phyloP scores from a whole-genome alignment of 2,329 filamentous ascomycete species.

The Tolypocladium tropicale region DNA sequence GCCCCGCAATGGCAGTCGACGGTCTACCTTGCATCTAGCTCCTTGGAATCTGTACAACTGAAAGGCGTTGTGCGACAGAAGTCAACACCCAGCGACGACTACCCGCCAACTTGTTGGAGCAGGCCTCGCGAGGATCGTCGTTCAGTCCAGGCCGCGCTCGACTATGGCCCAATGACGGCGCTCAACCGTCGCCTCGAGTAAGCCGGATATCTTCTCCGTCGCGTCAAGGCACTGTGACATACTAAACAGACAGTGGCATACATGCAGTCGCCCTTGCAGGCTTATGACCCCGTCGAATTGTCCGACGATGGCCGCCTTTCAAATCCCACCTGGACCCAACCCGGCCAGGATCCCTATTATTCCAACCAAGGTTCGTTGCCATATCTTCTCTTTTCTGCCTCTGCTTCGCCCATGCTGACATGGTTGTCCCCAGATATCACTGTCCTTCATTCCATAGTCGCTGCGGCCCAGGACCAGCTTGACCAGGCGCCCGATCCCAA shows the following conservation, averaged over 20 bases:
- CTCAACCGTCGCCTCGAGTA: constrained; percentile 16
- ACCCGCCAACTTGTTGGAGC: background rate
- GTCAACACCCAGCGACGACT: background rate
- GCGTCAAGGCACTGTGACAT: background rate
- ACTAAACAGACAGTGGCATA: constrained; percentile 13
- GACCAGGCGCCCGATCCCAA: constrained; percentile 47
- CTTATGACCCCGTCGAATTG: constrained; percentile 1
- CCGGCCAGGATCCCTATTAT: constrained; percentile 34
- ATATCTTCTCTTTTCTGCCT: background rate
- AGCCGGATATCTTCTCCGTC: constrained; percentile 5
- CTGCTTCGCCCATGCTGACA: background rate
- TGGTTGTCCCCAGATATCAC: constrained; percentile 53
- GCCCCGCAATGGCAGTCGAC: background rate
- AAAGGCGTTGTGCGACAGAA: background rate
- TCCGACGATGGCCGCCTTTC: constrained; percentile 2
- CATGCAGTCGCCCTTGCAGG: constrained; percentile 13
- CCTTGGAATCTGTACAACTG: background rate
- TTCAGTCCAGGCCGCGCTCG: background rate
- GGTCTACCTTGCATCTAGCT: background rate
- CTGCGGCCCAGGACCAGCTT: constrained; percentile 56
- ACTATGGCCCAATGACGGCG: constrained; percentile 23
- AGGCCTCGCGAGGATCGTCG: background rate
- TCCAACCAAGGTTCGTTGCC: constrained; percentile 45
- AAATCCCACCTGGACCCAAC: background rate
- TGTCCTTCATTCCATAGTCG: constrained; percentile 67